Percentiles rank a stretch among this genome's conserved stretches.
phyloP scores from a whole-genome alignment of 495 filamentous ascomycete species.

The Hyaloscypha finlandica region DNA sequence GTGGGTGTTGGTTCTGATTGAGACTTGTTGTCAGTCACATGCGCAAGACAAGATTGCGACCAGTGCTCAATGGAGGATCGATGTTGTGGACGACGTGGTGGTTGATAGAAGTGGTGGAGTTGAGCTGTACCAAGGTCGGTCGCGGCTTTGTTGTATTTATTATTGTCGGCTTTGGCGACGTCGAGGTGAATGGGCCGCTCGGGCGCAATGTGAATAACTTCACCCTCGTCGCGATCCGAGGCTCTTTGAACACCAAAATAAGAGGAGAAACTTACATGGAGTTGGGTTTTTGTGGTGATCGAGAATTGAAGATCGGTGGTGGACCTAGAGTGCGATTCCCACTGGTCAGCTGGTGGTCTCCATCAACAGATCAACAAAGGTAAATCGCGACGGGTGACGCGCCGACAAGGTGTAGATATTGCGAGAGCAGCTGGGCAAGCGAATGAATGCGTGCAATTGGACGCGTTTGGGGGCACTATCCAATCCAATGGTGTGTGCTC shows the following conservation, averaged over 20 bases:
- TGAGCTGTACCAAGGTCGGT: background rate
- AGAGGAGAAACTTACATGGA: constrained; percentile 20
- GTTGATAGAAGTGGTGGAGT: background rate
- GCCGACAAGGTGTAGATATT: constrained; percentile 15
- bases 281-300: constrained; percentile 12
- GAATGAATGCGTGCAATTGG: constrained; percentile 20
- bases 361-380: constrained; percentile 21
- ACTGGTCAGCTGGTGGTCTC: constrained; percentile 13
- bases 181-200: constrained; percentile 6
- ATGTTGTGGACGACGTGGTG: constrained; percentile 3
- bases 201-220: constrained; percentile 30
- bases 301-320: constrained; percentile 14
- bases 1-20: constrained; percentile 45
- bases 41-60: constrained; percentile 27
- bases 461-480: constrained; percentile 17
- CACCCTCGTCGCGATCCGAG: constrained; percentile 16
- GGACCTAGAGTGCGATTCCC: constrained; percentile 16
- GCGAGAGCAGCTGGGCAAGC: background rate
- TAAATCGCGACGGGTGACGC: constrained; percentile 23
- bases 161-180: constrained; percentile 2
- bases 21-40: constrained; percentile 43
- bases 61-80: constrained; percentile 29
- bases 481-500: constrained; percentile 18
- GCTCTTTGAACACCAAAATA: constrained; percentile 14
- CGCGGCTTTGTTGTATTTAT: constrained; percentile 7